phyloP scores from a whole-genome alignment of 2,329 filamentous ascomycete species.

The Venturia nashicola region DNA sequence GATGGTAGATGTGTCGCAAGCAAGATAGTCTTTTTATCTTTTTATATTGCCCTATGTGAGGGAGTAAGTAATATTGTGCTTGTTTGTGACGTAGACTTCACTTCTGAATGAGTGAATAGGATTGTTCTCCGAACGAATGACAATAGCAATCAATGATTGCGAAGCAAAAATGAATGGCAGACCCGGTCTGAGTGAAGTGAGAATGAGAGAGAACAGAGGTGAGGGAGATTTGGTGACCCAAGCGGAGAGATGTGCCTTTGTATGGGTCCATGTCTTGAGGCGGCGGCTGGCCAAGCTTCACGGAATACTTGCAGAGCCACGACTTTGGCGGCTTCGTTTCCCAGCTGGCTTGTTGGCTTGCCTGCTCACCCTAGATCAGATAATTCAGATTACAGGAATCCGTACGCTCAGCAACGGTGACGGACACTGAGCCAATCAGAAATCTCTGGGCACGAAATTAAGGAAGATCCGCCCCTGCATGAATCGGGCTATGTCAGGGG shows the following conservation, averaged over 20 bases:
- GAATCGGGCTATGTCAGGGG: background rate
- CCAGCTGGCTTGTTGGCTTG: conserved; percentile 1
- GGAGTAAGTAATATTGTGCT: background rate
- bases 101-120: conserved; percentile 1
- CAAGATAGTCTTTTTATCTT: background rate
- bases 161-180: conserved; percentile 1
- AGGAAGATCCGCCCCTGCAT: conserved; percentile 4
- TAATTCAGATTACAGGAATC: background rate
- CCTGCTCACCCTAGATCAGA: background rate
- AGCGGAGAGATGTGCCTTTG: background rate
- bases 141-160: background rate
- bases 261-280: background rate
- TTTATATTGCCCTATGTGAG: background rate
- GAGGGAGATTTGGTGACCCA: conserved; percentile 2
- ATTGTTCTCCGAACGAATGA: background rate
- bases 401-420: background rate
- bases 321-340: background rate
- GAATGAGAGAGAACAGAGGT: background rate
- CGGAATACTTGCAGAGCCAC: background rate
- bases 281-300: background rate
- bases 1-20: background rate
- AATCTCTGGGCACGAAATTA: background rate
- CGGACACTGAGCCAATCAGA: background rate
- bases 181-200: conserved; percentile 1
- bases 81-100: conserved; percentile 1